Base-by-base conservation (phyloP, 2,329 filamentous ascomycete species). In the Hypoxylon sp. region DNA sequence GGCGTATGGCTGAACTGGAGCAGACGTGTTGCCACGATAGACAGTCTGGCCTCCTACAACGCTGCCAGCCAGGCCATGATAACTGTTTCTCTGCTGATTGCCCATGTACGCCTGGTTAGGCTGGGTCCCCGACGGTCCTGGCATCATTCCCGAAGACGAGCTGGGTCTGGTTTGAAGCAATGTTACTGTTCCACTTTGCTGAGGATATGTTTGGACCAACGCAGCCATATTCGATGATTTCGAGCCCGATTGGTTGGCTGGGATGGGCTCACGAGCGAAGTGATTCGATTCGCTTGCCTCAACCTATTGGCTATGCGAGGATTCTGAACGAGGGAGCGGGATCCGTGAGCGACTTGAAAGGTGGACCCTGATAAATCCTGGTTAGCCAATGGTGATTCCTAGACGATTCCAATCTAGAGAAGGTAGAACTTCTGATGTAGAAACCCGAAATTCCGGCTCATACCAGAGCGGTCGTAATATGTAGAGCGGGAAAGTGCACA, bases 131-230 rank as follows among this genome's bases (percentile, higher is more conserved):
- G 83, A 78, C 56, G 82, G 66, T 48, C 71, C 78, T 62, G 86
- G 79, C 79, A 91, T 88, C 74, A 87, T 87, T 76, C 85, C 87
- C 62, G 88, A 87, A 46, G 89, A 85, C 68, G 92, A 91, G 61
- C 86, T 86, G 70, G 91, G 89, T 79, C 91, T 89, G 75, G 90
- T 88, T 80, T 94, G 92, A 77, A 95, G 89, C 87, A 94, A 91
- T 72, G 90, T 90, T 76, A 90, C 86, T 74, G 91, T 90, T 81
- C 86, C 86, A 77, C 90, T 89, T 82, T 93, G 91, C 83, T 93
- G 91, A 77, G 92, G 89, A 79, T 92, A 92, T 69, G 91, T 89
- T 83, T 95, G 93, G 78, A 95, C 91, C 85, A 95, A 86, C 81
- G 92, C 92, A 85, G 92, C 92, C 93, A 96, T 95, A 73, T 76